phyloP scores from a whole-genome alignment of 352 stramenopile species.

The Phytophthora tubulina region DNA sequence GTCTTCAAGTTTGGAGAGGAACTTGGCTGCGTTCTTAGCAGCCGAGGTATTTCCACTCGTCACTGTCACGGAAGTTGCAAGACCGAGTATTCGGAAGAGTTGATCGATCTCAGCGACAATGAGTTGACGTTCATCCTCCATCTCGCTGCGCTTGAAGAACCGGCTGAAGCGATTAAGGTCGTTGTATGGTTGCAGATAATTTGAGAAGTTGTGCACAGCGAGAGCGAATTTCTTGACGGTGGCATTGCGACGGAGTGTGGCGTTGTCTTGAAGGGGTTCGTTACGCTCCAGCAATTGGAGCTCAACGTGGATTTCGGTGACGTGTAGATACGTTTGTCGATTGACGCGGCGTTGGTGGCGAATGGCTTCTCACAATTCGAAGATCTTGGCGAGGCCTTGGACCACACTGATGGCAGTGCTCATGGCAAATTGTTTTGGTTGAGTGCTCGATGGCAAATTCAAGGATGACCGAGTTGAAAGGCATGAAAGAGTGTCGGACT shows the following conservation, averaged over 20 bases:
- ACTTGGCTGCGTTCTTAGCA: conserved; percentile 23
- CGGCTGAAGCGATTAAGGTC: conserved; percentile 31
- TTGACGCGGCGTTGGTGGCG: conserved; percentile 37
- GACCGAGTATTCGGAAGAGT: conserved; percentile 47
- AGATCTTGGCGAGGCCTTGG: conserved; percentile 33
- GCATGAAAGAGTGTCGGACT: background rate
- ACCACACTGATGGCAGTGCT: conserved; percentile 9
- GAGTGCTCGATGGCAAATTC: conserved; percentile 19
- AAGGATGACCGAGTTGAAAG: conserved; percentile 14
- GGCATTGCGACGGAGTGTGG: conserved; percentile 25
- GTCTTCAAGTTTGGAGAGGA: conserved; percentile 39
- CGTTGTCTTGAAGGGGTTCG: conserved; percentile 25
- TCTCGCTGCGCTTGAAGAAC: conserved; percentile 29
- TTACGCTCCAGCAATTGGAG: conserved; percentile 32
- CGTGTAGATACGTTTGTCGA: conserved; percentile 30
- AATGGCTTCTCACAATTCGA: conserved; percentile 37
- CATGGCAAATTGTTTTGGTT: conserved; percentile 17
- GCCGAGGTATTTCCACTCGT: conserved; percentile 26
- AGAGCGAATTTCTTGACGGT: conserved; percentile 30
- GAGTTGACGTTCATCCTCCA: conserved; percentile 38
- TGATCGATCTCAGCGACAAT: conserved; percentile 48
- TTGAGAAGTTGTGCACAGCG: conserved; percentile 23
- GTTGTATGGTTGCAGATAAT: conserved; percentile 34
- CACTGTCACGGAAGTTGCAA: conserved; percentile 37
- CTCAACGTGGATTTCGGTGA: conserved; percentile 34